phyloP scores from a whole-genome alignment of 352 stramenopile species.

The Phytophthora palmivora region DNA sequence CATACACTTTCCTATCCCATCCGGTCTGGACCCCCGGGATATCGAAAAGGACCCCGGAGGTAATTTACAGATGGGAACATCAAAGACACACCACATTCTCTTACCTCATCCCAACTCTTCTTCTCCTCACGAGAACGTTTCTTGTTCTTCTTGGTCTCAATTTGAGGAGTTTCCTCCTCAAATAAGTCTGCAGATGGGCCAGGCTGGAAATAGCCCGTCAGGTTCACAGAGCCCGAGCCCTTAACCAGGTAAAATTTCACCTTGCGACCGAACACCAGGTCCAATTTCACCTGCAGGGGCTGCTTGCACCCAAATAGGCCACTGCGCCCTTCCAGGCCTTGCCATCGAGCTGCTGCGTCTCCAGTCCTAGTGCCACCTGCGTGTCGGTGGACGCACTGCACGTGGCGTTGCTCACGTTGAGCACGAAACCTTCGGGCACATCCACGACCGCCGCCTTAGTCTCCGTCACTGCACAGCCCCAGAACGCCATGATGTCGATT shows the following conservation, averaged over 20 bases:
- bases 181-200: slow-evolving; percentile 52
- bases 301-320: slow-evolving; percentile 59
- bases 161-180: slow-evolving; percentile 29
- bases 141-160: slow-evolving; percentile 57
- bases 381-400: slow-evolving; percentile 31
- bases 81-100: slow-evolving; percentile 34
- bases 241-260: slow-evolving; percentile 82
- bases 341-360: slow-evolving; percentile 71
- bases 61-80: slow-evolving; percentile 76
- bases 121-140: slow-evolving; percentile 68
- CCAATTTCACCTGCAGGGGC: slow-evolving; percentile 76
- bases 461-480: slow-evolving; percentile 62
- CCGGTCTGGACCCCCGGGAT: slow-evolving; percentile 80
- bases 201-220: slow-evolving; percentile 87
- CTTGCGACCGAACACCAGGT: slow-evolving; percentile 80
- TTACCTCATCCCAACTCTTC: slow-evolving; percentile 68
- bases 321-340: slow-evolving; percentile 74
- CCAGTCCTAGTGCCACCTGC: slow-evolving; percentile 57
- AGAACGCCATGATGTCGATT: slow-evolving; percentile 54
- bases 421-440: slow-evolving; percentile 63
- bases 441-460: slow-evolving; percentile 59
- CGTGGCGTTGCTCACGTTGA: slow-evolving; percentile 71
- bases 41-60: slow-evolving; percentile 54
- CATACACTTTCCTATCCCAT: slow-evolving; percentile 88
- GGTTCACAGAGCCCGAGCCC: slow-evolving; percentile 66